A percentile compares a stretch with the other conserved stretches of the same genome.
Conservation (phyloP, 768 basidiomycete genomes). For the Lentinus tigrinus region DNA sequence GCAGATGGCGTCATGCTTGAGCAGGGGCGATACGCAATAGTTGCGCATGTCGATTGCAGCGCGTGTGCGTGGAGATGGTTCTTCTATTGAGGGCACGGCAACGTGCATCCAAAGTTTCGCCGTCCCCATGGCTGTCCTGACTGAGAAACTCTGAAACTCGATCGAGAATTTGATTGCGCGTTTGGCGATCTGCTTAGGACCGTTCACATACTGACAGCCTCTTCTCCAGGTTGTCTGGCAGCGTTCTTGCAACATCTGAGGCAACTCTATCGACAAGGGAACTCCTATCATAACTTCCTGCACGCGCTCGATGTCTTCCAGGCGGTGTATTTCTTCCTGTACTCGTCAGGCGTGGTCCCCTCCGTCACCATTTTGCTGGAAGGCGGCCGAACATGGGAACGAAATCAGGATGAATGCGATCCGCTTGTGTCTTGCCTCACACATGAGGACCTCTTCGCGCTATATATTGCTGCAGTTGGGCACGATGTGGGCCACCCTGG, state of each 20-base stretch:
- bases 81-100: too few species aligned
- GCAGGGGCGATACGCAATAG: too few species aligned
- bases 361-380: slow-evolving; percentile 63
- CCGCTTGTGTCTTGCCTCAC: slow-evolving; percentile 38
- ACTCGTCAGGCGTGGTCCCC: slow-evolving; percentile 77
- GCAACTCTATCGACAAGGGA: slow-evolving; percentile 85
- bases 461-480: slow-evolving; percentile 91
- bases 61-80: too few species aligned
- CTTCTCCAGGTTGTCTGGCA: slow-evolving; percentile 56
- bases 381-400: slow-evolving; percentile 36
- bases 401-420: slow-evolving; percentile 33
- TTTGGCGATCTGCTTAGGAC: background rate
- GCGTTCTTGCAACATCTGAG: slow-evolving; percentile 84
- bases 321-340: slow-evolving; percentile 84
- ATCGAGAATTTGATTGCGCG: too few species aligned
- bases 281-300: slow-evolving; percentile 97
- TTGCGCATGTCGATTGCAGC: too few species aligned
- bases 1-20: too few species aligned
- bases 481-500: slow-evolving; percentile 99
- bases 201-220: background rate
- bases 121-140: too few species aligned
- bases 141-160: too few species aligned
- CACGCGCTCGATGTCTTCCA: slow-evolving; percentile 97
- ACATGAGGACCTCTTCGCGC: slow-evolving; percentile 75
- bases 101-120: too few species aligned